phyloP scores from a whole-genome alignment of 2,329 filamentous ascomycete genomes.

The Apiospora aurea region DNA sequence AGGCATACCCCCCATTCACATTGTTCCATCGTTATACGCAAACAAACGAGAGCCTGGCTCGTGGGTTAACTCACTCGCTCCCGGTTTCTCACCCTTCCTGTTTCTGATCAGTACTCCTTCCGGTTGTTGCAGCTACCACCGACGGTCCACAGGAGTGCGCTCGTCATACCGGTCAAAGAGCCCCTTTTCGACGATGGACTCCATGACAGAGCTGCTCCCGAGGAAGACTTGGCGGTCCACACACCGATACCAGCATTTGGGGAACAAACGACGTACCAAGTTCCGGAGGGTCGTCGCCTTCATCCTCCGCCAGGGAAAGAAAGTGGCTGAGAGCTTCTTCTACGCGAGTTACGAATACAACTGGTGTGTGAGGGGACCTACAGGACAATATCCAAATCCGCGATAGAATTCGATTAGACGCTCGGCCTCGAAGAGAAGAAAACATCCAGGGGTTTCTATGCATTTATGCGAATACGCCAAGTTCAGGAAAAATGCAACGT shows the following conservation, averaged over 20 bases:
- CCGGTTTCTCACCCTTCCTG: not conserved
- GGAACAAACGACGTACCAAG: not conserved
- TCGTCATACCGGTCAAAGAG: too few relatives aligned
- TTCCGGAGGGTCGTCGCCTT: not conserved
- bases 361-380: not conserved
- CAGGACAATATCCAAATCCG: not conserved
- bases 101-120: not conserved
- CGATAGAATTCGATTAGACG: not conserved
- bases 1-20: not conserved
- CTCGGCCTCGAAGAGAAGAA: not conserved
- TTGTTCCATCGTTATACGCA: not conserved
- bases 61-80: not conserved
- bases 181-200: not conserved
- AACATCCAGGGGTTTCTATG: too few relatives aligned
- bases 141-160: too few relatives aligned
- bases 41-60: not conserved
- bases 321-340: not conserved
- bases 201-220: not conserved
- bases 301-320: not conserved
- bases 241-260: not conserved
- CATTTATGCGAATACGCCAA: not conserved
- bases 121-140: too few relatives aligned
- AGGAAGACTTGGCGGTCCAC: not conserved
- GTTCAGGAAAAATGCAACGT: not conserved
- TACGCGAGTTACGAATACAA: constrained; percentile 1